Evolutionary conservation across 495 filamentous ascomycete genomes (phyloP), one percentile per base, ranked within the genome.

Genomic region (Penicillium nucicola): DNA sequence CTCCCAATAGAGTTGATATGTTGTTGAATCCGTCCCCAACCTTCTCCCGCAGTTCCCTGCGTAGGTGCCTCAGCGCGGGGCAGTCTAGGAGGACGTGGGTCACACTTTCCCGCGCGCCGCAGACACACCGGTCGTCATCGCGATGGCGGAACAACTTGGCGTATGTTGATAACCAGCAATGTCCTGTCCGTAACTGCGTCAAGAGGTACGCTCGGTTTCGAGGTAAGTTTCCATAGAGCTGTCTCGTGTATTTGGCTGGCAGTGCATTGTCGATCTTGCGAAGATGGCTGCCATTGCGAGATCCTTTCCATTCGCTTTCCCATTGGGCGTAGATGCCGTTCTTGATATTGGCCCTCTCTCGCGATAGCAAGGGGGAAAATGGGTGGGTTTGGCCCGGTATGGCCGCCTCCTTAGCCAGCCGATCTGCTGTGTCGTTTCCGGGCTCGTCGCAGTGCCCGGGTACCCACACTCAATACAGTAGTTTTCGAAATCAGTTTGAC

Each of bases 191-290:
- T 25, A 57, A 14, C 14, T 57, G 49, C 14, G 44, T 57, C 6
- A 57, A n/a, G 15, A 57, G 18, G 47, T 56, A 56, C n/a, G 53
- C 53, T 41, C 42, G 41, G 35, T 51, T 51, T 14, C 48, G 42
- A 18, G 36, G 31, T 10, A 52, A 39, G 15, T 22, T 36, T 11
- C 44, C 43, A 25, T 57, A 57, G 19, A 45, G 43, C 41, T 40
- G 39, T 25, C 49, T 35, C 2, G 45, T 57, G 32, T 57, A 34
- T 2, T 31, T 48, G 15, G 48, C 36, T 15, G 54, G 42, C 19
- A 57, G 31, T 33, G 32, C 25, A 17, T 14, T 34, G 34, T 40
- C 55, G 8, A 57, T 50, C 48, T 22, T 0, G 7, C 25, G 33
- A 1, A 58, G 45, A 25, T 58, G 41, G 39, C 4, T 18, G 41